These are phyloP conservation scores for Neonectria magnoliae DNA, from an alignment of 2,329 filamentous ascomycete species.

Conservation along the genomic window DNA sequence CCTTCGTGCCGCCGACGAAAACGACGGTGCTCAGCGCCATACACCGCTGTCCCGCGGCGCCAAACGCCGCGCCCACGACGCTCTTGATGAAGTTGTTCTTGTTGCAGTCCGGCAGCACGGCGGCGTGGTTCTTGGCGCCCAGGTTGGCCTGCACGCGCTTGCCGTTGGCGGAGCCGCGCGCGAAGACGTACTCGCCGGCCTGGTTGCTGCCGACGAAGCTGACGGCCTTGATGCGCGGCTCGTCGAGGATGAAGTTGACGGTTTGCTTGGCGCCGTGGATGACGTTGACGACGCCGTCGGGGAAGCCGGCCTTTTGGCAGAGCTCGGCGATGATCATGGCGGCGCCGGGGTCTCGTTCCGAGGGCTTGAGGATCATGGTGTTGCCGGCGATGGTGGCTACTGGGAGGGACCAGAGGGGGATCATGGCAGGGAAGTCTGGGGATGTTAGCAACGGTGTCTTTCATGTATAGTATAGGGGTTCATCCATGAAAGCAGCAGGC, in stretches of 20 bases:
- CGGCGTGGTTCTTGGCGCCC: slow-evolving; percentile 76
- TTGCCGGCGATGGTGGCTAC: slow-evolving; percentile 83
- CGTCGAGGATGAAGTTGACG: slow-evolving; percentile 75
- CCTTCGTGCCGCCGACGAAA: slow-evolving; percentile 70
- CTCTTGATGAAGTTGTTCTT: slow-evolving; percentile 75
- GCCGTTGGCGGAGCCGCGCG: slow-evolving; percentile 73
- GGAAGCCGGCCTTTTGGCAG: slow-evolving; percentile 78
- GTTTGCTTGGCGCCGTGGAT: slow-evolving; percentile 72
- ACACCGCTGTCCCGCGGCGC: slow-evolving; percentile 74
- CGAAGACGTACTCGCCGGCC: slow-evolving; percentile 75
- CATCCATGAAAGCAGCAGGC: background rate
- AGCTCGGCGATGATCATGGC: slow-evolving; percentile 83
- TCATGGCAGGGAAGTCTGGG: slow-evolving; percentile 84
- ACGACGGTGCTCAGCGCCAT: slow-evolving; percentile 75
- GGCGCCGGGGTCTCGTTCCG: slow-evolving; percentile 80
- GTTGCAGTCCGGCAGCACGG: slow-evolving; percentile 73
- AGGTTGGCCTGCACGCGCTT: slow-evolving; percentile 77
- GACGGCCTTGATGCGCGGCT: slow-evolving; percentile 74
- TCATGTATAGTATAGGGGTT: too few relatives aligned
- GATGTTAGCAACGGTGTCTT: background rate
- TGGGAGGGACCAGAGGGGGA: slow-evolving; percentile 83
- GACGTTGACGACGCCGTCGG: slow-evolving; percentile 76
- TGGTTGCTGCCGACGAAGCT: slow-evolving; percentile 75
- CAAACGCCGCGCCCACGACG: slow-evolving; percentile 73
- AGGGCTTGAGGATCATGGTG: slow-evolving; percentile 81